Evolutionary conservation across 2,329 filamentous ascomycete genomes (phyloP).

Genomic region (Penicillium hordei): DNA sequence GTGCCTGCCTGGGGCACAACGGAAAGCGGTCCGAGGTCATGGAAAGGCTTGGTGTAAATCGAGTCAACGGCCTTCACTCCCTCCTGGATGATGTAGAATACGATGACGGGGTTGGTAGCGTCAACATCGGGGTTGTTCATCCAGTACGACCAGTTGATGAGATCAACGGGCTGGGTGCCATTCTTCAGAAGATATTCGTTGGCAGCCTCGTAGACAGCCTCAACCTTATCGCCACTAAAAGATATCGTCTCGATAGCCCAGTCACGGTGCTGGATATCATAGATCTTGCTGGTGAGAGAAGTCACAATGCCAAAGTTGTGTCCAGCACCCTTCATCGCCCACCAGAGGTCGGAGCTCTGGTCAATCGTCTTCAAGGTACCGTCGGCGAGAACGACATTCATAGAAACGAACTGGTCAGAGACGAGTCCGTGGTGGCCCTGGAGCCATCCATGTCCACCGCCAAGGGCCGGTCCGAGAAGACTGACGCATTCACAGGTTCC

Average conservation of each 20-base stretch:
- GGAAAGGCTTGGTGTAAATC: slow-evolving; percentile 47
- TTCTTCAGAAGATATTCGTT: slow-evolving; percentile 49
- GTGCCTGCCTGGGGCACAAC: slow-evolving; percentile 37
- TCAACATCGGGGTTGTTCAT: slow-evolving; percentile 28
- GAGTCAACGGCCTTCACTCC: slow-evolving; percentile 43
- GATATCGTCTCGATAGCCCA: slow-evolving; percentile 47
- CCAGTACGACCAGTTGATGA: slow-evolving; percentile 51
- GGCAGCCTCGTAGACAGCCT: slow-evolving; percentile 48
- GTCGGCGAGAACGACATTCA: slow-evolving; percentile 54
- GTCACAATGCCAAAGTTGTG: slow-evolving; percentile 61
- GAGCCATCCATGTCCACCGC: slow-evolving; percentile 58
- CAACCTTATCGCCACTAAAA: slow-evolving; percentile 52
- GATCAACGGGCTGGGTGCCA: slow-evolving; percentile 45
- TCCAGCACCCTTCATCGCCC: slow-evolving; percentile 58
- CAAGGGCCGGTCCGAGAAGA: slow-evolving; percentile 52
- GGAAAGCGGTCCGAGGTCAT: slow-evolving; percentile 42
- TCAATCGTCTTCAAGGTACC: slow-evolving; percentile 45
- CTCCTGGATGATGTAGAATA: slow-evolving; percentile 36
- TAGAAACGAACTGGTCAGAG: slow-evolving; percentile 54
- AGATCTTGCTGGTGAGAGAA: slow-evolving; percentile 49
- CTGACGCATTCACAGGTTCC: slow-evolving; percentile 56
- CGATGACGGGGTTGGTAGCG: slow-evolving; percentile 31
- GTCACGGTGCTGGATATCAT: slow-evolving; percentile 39
- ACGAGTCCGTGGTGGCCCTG: slow-evolving; percentile 56
- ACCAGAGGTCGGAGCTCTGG: slow-evolving; percentile 53